phyloP scores from a whole-genome alignment of 2,329 filamentous ascomycete genomes.

The Myriosclerotinia scirpicola region DNA sequence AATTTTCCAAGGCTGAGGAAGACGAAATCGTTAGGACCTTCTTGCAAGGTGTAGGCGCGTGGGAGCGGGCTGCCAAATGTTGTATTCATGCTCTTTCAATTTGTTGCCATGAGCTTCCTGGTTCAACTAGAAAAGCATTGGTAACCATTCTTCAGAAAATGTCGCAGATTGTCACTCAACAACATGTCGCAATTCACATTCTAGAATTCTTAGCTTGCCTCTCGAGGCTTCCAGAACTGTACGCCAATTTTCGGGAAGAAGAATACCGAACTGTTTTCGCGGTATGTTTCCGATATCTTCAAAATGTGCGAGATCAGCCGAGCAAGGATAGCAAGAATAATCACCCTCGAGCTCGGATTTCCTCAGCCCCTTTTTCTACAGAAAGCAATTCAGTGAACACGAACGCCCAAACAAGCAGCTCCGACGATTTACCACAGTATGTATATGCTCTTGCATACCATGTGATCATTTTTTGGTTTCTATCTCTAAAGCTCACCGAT shows the following conservation, averaged over 20 bases:
- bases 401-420: slow-evolving; percentile 44
- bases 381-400: slow-evolving; percentile 46
- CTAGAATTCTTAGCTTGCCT: slow-evolving; percentile 92
- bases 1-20: slow-evolving; percentile 80
- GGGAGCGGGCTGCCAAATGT: slow-evolving; percentile 83
- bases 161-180: slow-evolving; percentile 93
- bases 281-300: slow-evolving; percentile 90
- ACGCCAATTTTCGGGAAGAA: slow-evolving; percentile 84
- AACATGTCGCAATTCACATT: slow-evolving; percentile 89
- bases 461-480: slow-evolving; percentile 95
- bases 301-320: slow-evolving; percentile 73
- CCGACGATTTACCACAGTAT: slow-evolving; percentile 85
- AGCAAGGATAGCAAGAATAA: slow-evolving; percentile 45
- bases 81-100: slow-evolving; percentile 95
- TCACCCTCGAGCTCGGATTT: slow-evolving; percentile 37
- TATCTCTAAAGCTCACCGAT: slow-evolving; percentile 82
- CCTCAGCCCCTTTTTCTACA: slow-evolving; percentile 32
- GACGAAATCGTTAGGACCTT: slow-evolving; percentile 89
- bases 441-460: slow-evolving; percentile 93
- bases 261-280: slow-evolving; percentile 94
- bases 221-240: slow-evolving; percentile 79
- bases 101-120: slow-evolving; percentile 90
- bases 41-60: slow-evolving; percentile 77
- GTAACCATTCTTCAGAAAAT: slow-evolving; percentile 88
- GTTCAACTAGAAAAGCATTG: slow-evolving; percentile 81